Base-by-base conservation (phyloP, 139 green algal genomes). In the Coccomyxa sp. region DNA sequence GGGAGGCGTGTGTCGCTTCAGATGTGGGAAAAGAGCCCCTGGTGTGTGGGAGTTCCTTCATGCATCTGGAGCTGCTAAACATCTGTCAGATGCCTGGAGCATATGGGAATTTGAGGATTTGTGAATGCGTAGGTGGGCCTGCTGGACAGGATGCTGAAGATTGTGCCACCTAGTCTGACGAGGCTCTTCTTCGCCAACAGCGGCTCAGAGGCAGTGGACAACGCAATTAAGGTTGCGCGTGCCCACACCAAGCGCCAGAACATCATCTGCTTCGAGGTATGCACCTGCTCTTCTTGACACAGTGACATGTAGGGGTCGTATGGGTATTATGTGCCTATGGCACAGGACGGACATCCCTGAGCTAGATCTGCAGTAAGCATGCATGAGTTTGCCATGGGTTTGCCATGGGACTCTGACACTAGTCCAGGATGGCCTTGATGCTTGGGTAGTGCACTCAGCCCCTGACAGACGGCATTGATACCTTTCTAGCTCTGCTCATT, bases 201-300 rank as follows among this genome's bases (percentile, higher is more conserved):
- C 73, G 89, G 92, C 70, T 82, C 77, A n/a, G 93, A 97, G 86
- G 92, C 90, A 7, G 90, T 95, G 24, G 93, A 97, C 35, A 96
- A 96, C 50, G 92, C 93, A 0, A 83, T 97, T 70, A 97, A 97
- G 87, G 86, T 97, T 12, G 92, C 93, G 1, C 83, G 91, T n/a
- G 89, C 82, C 0, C 82, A 82, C 39, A 97, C 93, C 8, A 85
- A 86, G 6, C 78, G 82, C 5, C 88, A 90, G 6, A 95, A 93
- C 82, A 86, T 97, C 79, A 94, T 97, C 39, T 79, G 82, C 12
- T 96, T 97, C 70, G 89, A 95, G 22, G 91, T 93, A 58, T 38
- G 86, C 22, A 7, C 5, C 50, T 64, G 50, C 50, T 31, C 5
- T n/a, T n/a, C n/a, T n/a, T n/a, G n/a, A n/a, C n/a, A n/a, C n/a